These are phyloP conservation scores for Rhinocladiella mackenziei DNA, from an alignment of 2,329 filamentous ascomycete genomes.

Conservation along the genomic window DNA sequence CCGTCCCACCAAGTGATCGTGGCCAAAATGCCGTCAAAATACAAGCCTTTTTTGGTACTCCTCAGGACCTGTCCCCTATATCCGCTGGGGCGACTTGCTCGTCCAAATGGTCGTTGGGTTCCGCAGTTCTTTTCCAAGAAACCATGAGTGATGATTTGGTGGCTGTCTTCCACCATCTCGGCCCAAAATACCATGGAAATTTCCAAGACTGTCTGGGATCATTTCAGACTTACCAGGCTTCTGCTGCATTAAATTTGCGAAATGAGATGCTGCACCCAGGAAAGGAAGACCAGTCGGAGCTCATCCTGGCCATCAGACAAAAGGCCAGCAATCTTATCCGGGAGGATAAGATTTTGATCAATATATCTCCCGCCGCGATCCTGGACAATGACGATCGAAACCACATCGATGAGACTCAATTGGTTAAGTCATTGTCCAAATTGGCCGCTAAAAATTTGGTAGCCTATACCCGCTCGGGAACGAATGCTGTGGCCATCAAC, in stretches of 20 bases:
- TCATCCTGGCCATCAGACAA: conserved; percentile 78
- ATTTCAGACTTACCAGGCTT: conserved; percentile 93
- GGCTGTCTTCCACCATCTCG: conserved; percentile 84
- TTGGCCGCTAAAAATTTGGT: conserved; percentile 65
- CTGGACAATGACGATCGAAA: conserved; percentile 77
- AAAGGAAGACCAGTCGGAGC: conserved; percentile 86
- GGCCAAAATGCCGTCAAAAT: conserved; percentile 56
- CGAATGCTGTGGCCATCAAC: conserved; percentile 79
- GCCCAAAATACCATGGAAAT: conserved; percentile 88
- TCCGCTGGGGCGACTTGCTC: conserved; percentile 68
- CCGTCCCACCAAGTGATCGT: conserved; percentile 62
- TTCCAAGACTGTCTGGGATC: conserved; percentile 94
- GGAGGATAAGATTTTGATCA: conserved; percentile 76
- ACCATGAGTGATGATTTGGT: conserved; percentile 85
- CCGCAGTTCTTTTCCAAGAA: conserved; percentile 83
- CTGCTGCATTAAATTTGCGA: conserved; percentile 80
- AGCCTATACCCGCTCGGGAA: conserved; percentile 66
- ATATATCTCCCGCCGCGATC: conserved; percentile 74
- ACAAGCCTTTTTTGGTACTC: conserved; percentile 90
- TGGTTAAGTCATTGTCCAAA: conserved; percentile 72
- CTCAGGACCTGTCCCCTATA: conserved; percentile 71
- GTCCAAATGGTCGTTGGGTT: conserved; percentile 84
- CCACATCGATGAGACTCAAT: conserved; percentile 64
- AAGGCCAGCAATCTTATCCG: conserved; percentile 78
- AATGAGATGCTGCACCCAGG: conserved; percentile 88